Evolutionary conservation across 148 eudicot genomes (phyloP), one percentile per base, ranked within the genome.

Genomic region (Rhododendron molle): DNA sequence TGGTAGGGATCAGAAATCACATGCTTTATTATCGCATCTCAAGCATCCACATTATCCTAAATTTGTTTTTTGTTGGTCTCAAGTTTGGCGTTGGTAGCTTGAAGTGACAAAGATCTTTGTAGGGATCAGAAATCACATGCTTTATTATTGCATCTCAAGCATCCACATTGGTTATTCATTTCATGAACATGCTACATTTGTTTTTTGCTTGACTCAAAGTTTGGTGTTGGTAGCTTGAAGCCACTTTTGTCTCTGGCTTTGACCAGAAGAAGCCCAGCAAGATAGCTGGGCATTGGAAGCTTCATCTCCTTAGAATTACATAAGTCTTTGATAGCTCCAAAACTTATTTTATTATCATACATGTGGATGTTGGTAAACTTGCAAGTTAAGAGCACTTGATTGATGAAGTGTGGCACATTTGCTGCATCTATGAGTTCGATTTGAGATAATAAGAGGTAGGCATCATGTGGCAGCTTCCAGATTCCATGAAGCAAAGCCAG

Each of bases 401-500:
- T 65, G 11, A 47, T 79, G 80, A 50, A 69, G n/a, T 40, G 10
- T 36, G 36, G 72, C 36, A 58, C 43, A 76, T 50, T 80, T 80
- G 20, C 65, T 67, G 44, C 36, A 77, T 26, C 16, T 72, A 14
- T 5, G 65, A 52, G 54, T 69, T 71, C 1, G 14, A 12, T 36
- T 50, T 78, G 82, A 34, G 49, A 65, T 30, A 34, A 4, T 85
- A 79, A 65, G 43, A 80, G 84, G 58, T 81, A 81, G 79, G 76
- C 78, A 85, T 79, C 38, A 65, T 73, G 43, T 91, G 83, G 92
- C 98, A 97, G 99, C 99, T 97, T 89, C 99, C 99, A 89, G 99
- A 97, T 87, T 94, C 99, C 85, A 97, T 97, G 99, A 97, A 97
- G 93, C 98, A 97, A 86, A 97, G 95, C 86, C 99, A 97, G 92